These are phyloP conservation scores for Nicotiana noctiflora DNA, from an alignment of 257 asterid genomes.

Conservation along the genomic window DNA sequence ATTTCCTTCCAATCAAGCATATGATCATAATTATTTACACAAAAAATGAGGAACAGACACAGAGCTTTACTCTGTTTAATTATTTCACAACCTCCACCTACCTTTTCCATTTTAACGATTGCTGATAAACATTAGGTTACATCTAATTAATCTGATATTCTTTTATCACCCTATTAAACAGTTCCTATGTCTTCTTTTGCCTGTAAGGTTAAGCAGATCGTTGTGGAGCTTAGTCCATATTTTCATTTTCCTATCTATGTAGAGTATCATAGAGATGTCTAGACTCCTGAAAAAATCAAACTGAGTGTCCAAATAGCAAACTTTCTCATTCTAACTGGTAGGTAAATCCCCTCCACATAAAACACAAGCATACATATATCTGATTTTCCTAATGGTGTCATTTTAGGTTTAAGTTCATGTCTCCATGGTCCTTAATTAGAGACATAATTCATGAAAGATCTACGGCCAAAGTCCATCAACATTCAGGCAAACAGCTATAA, in stretches of 20 bases:
- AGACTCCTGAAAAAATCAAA: neutral
- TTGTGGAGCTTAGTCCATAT: neutral
- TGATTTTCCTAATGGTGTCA: neutral
- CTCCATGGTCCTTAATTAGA: neutral
- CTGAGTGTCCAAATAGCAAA: too few relatives aligned
- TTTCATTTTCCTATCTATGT: neutral
- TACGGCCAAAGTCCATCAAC: neutral
- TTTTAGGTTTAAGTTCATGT: neutral
- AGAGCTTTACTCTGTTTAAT: neutral
- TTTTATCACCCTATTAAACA: neutral
- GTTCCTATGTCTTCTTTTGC: neutral
- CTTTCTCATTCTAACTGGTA: neutral
- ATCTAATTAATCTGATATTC: neutral
- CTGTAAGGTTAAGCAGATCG: neutral
- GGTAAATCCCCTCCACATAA: neutral
- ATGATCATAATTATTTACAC: neutral
- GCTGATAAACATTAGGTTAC: neutral
- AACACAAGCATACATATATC: slow-evolving; percentile 3
- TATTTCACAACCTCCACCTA: neutral
- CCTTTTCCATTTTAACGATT: neutral
- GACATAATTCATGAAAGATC: neutral
- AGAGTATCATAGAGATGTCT: neutral
- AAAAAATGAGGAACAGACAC: neutral
- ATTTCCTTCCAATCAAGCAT: neutral
- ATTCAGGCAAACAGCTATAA: neutral